These are phyloP conservation scores for Agarophyton chilense DNA, from an alignment of 23 red algal genomes.

Conservation along the genomic window DNA sequence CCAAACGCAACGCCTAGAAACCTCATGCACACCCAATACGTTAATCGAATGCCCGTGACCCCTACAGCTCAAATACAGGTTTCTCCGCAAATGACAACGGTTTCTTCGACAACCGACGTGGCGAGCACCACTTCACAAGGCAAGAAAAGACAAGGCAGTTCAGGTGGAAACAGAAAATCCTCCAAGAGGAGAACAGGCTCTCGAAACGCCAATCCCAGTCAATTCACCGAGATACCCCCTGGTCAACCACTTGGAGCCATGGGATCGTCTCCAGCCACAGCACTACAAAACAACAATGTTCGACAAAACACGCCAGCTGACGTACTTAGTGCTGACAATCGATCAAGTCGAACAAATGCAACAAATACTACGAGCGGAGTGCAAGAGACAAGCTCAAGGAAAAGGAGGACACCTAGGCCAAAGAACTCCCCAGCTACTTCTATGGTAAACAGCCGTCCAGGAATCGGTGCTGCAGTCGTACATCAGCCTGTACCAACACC, in stretches of 20 bases:
- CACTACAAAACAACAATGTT: background rate
- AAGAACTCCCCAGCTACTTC: background rate
- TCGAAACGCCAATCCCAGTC: conserved; percentile 13
- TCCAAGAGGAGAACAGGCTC: conserved; percentile 31
- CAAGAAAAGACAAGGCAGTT: background rate
- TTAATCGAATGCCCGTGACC: background rate
- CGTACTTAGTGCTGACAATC: conserved; percentile 65
- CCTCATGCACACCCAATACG: background rate
- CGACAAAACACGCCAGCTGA: conserved; percentile 22
- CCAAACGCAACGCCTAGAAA: background rate
- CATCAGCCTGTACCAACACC: background rate
- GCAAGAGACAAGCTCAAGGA: conserved; percentile 51
- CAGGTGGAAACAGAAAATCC: background rate
- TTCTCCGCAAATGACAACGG: conserved; percentile 48
- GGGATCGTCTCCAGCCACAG: conserved; percentile 1
- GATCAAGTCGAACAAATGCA: conserved; percentile 57
- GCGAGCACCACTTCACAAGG: conserved; percentile 56
- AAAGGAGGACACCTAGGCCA: background rate
- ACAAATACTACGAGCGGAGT: conserved; percentile 46
- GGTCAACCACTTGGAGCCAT: conserved; percentile 4
- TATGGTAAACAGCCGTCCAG: background rate
- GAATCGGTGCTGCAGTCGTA: background rate
- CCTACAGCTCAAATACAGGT: background rate
- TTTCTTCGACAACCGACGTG: conserved; percentile 39
- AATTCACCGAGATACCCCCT: background rate